Conservation (phyloP, 768 basidiomycete species). For the Rhodocollybia butyracea region DNA sequence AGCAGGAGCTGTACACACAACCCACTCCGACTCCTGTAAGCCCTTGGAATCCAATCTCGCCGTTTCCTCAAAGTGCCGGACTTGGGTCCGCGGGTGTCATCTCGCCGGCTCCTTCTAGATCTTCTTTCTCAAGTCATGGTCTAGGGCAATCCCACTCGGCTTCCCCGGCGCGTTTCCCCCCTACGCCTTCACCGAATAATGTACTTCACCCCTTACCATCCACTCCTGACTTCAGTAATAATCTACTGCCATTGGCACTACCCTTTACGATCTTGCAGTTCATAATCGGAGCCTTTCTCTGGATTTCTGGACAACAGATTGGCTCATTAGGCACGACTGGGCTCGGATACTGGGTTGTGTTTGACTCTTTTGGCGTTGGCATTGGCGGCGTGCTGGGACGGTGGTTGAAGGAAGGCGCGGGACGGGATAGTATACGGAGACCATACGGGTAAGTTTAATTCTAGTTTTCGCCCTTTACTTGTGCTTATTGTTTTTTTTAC, state of each 20-base stretch:
- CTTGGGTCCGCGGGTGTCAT: slow-evolving; percentile 2
- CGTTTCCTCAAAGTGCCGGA: slow-evolving; percentile 11
- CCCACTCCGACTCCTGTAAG: slow-evolving; percentile 62
- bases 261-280: slow-evolving; percentile 45
- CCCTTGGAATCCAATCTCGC: slow-evolving; percentile 63
- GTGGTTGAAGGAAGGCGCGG: slow-evolving; percentile 32
- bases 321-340: slow-evolving; percentile 89
- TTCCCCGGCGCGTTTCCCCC: not conserved
- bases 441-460: slow-evolving; percentile 35
- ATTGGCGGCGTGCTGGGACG: slow-evolving; percentile 43
- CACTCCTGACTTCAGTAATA: not conserved
- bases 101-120: not conserved
- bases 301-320: slow-evolving; percentile 86
- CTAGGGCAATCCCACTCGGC: not conserved
- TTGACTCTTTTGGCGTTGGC: slow-evolving; percentile 83
- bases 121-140: not conserved
- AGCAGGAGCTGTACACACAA: slow-evolving; percentile 41
- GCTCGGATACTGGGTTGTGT: slow-evolving; percentile 94
- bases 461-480: not conserved
- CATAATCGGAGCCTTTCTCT: slow-evolving; percentile 67
- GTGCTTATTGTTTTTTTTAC: slow-evolving; percentile 2
- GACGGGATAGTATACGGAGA: slow-evolving; percentile 57
- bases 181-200: not conserved
- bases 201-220: not conserved
- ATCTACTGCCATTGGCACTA: not conserved